phyloP scores from a whole-genome alignment of 2,329 filamentous ascomycete genomes.

The Fusarium nygamai region DNA sequence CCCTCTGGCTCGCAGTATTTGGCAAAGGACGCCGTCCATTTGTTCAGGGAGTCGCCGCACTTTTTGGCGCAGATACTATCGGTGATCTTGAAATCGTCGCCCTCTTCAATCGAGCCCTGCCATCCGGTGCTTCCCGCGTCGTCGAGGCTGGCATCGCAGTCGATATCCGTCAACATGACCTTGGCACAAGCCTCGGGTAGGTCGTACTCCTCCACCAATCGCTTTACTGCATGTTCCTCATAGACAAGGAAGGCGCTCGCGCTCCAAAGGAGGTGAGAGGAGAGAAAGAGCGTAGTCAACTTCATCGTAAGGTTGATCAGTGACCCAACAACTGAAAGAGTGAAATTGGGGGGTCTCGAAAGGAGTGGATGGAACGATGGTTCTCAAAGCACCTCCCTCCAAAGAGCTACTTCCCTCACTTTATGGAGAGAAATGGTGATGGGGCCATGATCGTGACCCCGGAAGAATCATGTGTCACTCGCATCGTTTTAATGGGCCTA shows the following conservation, averaged over 20 bases:
- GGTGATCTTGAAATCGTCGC: neutral
- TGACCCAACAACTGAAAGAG: neutral
- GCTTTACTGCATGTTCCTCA: neutral
- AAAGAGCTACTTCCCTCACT: neutral
- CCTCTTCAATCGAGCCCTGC: neutral
- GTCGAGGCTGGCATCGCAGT: neutral
- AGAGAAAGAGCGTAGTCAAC: neutral
- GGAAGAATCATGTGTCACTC: neutral
- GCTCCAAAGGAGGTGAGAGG: neutral
- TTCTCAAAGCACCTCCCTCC: accelerated
- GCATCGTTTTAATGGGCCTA: neutral
- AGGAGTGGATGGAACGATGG: neutral
- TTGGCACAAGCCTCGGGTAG: neutral
- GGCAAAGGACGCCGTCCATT: neutral
- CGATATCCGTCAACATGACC: neutral
- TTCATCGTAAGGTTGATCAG: accelerated
- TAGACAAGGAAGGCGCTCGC: neutral
- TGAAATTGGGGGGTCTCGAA: neutral
- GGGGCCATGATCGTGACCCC: neutral
- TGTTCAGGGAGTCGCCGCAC: neutral
- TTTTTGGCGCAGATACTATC: neutral
- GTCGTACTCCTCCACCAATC: neutral
- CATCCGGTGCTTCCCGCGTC: neutral
- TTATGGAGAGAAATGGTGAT: neutral
- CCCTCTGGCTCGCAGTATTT: neutral